These are phyloP conservation scores for Saraca asoca DNA, from an alignment of 331 rosid species.

Conservation along the genomic window DNA sequence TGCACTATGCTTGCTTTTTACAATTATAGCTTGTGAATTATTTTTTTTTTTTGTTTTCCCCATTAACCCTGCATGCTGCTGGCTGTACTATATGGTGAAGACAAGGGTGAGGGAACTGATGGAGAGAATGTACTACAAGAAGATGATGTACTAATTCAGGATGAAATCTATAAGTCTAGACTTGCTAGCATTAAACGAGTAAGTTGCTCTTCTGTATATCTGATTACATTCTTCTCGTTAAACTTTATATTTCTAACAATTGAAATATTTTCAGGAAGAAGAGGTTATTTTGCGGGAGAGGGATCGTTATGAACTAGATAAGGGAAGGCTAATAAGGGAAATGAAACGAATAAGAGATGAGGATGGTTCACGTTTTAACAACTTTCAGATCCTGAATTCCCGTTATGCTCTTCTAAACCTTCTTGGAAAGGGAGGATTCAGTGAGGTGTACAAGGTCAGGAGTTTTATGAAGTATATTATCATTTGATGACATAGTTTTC, in stretches of 20 bases:
- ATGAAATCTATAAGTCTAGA: constrained; percentile 89
- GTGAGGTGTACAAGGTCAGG: constrained; percentile 99
- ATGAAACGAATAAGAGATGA: constrained; percentile 99
- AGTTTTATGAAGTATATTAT: constrained; percentile 24
- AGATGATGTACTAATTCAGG: constrained; percentile 76
- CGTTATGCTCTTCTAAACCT: constrained; percentile 93
- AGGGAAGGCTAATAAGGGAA: constrained; percentile 95
- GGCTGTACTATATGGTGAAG: constrained; percentile 37
- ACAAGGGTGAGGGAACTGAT: constrained; percentile 78
- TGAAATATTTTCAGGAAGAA: constrained; percentile 68
- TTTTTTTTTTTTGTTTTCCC: constrained; percentile 26
- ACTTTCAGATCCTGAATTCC: constrained; percentile 89
- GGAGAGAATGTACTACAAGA: constrained; percentile 72
- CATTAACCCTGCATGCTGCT: constrained; percentile 30
- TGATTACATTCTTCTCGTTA: constrained; percentile 22
- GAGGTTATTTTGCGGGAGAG: constrained; percentile 84
- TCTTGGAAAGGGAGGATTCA: constrained; percentile 99
- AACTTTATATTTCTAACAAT: constrained; percentile 28
- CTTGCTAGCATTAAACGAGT: constrained; percentile 94
- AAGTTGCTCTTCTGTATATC: constrained; percentile 31
- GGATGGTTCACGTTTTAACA: constrained; percentile 99
- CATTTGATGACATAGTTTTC: constrained; percentile 9
- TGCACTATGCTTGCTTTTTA: constrained; percentile 1
- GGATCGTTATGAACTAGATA: constrained; percentile 92
- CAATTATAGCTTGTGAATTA: constrained; percentile 14